These are phyloP conservation scores for Pythium aristosporum DNA, from an alignment of 352 stramenopile genomes.

Conservation along the genomic window DNA sequence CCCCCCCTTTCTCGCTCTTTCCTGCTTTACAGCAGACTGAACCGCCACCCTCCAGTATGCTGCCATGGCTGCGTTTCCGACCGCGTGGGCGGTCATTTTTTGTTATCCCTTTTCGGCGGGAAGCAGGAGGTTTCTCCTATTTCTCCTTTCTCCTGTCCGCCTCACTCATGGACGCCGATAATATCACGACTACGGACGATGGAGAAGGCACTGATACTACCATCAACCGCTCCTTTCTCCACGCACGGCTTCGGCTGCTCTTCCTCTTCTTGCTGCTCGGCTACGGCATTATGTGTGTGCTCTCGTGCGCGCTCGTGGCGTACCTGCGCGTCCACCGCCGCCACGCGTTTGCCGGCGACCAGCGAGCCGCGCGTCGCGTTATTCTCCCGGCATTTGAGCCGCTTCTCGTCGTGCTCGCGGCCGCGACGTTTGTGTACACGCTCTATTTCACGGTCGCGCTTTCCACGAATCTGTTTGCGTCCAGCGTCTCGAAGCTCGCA, in stretches of 20 bases:
- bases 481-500: constrained; percentile 23
- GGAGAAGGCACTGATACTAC: neutral
- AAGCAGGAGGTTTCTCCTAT: neutral
- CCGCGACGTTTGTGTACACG: constrained; percentile 9
- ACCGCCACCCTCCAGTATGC: neutral
- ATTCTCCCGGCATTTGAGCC: constrained; percentile 75
- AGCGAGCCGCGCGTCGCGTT: constrained; percentile 47
- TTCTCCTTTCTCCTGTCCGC: neutral
- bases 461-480: constrained; percentile 32
- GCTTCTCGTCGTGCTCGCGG: constrained; percentile 34
- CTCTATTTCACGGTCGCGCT: constrained; percentile 31
- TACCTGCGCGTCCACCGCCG: constrained; percentile 56
- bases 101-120: too few species aligned
- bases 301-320: constrained; percentile 29
- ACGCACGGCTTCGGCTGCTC: constrained; percentile 6
- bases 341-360: constrained; percentile 45
- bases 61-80: neutral
- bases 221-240: neutral
- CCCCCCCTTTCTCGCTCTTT: neutral
- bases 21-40: neutral
- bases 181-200: neutral
- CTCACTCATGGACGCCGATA: neutral
- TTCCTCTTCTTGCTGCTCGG: constrained; percentile 16
- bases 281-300: constrained; percentile 22
- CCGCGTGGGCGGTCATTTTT: too few species aligned